A percentile compares a stretch with the other conserved stretches of the same genome.
phyloP scores from a whole-genome alignment of 1,284 basidiomycete species.

The Microbotryomycetes sp. region DNA sequence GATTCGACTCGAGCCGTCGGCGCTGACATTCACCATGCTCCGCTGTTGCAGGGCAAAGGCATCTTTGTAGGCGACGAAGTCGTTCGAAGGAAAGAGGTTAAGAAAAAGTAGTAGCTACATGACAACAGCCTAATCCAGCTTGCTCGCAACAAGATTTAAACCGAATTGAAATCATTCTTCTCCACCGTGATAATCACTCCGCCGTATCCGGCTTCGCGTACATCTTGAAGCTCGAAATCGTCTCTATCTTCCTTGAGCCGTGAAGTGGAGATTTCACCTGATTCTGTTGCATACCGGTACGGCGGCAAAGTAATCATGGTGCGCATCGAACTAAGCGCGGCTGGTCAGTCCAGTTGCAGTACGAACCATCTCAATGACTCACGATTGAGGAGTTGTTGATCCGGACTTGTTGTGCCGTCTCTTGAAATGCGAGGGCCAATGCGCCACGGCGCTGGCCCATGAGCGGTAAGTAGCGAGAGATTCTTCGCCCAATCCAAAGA shows the following conservation, averaged over 20 bases:
- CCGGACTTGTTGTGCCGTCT: neutral
- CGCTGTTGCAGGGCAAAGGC: slow-evolving; percentile 51
- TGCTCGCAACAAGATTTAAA: no score
- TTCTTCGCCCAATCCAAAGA: slow-evolving; percentile 31
- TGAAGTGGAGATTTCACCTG: neutral
- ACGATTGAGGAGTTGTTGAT: neutral
- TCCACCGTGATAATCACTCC: slow-evolving; percentile 7
- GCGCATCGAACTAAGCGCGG: neutral
- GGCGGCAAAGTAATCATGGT: neutral
- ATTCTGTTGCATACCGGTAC: neutral
- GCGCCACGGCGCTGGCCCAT: neutral
- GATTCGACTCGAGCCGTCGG: neutral
- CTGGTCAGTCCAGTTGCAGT: neutral
- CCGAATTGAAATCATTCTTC: slow-evolving; percentile 5
- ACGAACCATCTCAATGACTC: neutral
- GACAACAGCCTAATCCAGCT: no score
- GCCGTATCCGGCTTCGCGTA: no score
- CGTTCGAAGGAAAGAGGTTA: slow-evolving; percentile 80
- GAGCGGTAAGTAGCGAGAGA: slow-evolving; percentile 6
- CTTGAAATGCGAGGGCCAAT: no score
- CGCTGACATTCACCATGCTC: slow-evolving; percentile 39
- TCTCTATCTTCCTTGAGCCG: neutral
- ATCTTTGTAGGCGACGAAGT: slow-evolving; percentile 86
- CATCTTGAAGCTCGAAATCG: neutral
- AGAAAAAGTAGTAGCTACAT: slow-evolving; percentile 96